A percentile compares a stretch with the other conserved stretches of the same genome.
These are phyloP conservation scores for Nidularia pulvinata DNA, from an alignment of 768 basidiomycete genomes.

Conservation along the genomic window DNA sequence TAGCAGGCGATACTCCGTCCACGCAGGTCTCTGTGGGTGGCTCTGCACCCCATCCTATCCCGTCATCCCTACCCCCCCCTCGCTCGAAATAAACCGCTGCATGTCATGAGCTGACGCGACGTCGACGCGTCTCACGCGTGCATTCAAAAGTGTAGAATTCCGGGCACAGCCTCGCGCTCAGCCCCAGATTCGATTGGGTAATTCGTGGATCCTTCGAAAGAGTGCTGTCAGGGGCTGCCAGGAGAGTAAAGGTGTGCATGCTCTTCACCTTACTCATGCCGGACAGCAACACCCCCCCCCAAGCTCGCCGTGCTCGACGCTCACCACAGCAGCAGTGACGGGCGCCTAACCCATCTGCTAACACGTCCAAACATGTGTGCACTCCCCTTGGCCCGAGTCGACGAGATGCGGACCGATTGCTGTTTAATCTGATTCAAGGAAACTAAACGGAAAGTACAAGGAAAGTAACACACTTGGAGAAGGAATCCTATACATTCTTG, in stretches of 20 bases:
- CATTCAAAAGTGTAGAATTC: not conserved
- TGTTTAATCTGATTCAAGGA: not conserved
- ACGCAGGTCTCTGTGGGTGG: too few relatives aligned
- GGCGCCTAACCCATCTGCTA: constrained; percentile 1
- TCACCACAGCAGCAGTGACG: not conserved
- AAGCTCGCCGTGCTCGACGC: not conserved
- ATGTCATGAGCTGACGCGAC: not conserved
- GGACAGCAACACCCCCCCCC: not conserved
- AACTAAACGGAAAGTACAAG: too few relatives aligned
- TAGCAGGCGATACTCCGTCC: too few relatives aligned
- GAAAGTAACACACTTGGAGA: too few relatives aligned
- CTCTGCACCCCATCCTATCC: too few relatives aligned
- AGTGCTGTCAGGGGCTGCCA: not conserved
- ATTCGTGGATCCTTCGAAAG: not conserved
- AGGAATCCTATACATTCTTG: not conserved
- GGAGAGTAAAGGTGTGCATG: too few relatives aligned
- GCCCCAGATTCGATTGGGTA: constrained; percentile 1
- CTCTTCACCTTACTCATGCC: not conserved
- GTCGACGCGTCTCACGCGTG: too few relatives aligned
- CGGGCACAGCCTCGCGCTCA: constrained; percentile 2
- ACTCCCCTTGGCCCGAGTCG: not conserved
- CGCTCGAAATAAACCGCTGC: not conserved
- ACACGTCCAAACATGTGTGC: constrained; percentile 1
- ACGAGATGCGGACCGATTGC: too few relatives aligned
- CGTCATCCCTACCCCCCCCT: too few relatives aligned